Evolutionary conservation across 164 flowering plant species (phyloP).

Genomic region (Annona squamosa): DNA sequence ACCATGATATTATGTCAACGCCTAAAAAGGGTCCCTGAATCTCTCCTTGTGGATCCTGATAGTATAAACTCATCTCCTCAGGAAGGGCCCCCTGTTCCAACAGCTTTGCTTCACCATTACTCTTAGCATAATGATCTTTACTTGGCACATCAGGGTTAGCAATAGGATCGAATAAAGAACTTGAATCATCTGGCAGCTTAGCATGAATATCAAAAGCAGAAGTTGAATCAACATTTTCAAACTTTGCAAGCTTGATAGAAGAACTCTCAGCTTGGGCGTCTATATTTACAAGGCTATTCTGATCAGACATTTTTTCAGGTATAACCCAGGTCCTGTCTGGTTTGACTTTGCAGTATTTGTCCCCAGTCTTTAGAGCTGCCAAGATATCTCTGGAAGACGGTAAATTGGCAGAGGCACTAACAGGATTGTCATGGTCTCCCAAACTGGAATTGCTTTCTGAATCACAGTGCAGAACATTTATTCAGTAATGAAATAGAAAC

Average conservation of each 20-base stretch:
- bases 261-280: not conserved
- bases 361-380: not conserved
- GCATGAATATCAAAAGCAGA: constrained; percentile 17
- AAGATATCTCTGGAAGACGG: not conserved
- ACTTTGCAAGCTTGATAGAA: not conserved
- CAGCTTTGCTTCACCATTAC: constrained; percentile 16
- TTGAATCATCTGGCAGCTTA: constrained; percentile 37
- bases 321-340: constrained; percentile 8
- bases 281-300: not conserved
- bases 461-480: not conserved
- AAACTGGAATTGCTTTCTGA: constrained; percentile 2
- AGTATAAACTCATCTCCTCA: constrained; percentile 71
- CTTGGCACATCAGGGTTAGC: constrained; percentile 22
- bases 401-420: not conserved
- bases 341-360: constrained; percentile 5
- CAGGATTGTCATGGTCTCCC: not conserved
- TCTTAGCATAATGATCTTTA: constrained; percentile 16
- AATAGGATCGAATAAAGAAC: constrained; percentile 29
- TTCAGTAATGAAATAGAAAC: constrained; percentile 3
- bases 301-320: not conserved
- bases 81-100: constrained; percentile 24
- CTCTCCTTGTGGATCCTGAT: constrained; percentile 88
- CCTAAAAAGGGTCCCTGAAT: constrained; percentile 91
- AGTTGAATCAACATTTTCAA: constrained; percentile 18
- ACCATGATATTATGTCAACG: constrained; percentile 82